phyloP scores from a whole-genome alignment of 345 rosid genomes.

The Salix viminalis region DNA sequence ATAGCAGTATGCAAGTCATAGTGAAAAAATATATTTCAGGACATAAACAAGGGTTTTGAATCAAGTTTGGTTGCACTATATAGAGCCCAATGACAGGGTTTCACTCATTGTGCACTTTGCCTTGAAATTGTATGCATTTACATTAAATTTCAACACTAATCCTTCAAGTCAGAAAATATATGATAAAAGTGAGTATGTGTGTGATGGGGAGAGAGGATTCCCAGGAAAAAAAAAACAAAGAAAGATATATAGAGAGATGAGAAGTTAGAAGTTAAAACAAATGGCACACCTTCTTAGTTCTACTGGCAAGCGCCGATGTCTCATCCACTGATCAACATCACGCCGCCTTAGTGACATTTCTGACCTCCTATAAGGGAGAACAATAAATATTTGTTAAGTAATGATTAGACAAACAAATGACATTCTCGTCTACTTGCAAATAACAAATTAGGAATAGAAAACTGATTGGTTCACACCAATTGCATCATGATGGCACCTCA shows the following conservation, averaged over 20 bases:
- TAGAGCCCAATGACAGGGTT: neutral
- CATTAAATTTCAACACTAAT: constrained; percentile 2
- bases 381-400: constrained; percentile 4
- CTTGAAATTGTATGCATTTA: neutral
- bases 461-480: neutral
- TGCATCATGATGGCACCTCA: neutral
- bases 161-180: neutral
- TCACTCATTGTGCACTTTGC: neutral
- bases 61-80: neutral
- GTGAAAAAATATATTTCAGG: neutral
- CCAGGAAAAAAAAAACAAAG: neutral
- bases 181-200: neutral
- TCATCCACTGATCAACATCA: constrained; percentile 97
- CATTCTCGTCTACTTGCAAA: neutral
- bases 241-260: neutral
- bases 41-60: neutral
- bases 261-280: neutral
- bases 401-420: neutral
- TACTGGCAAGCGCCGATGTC: constrained; percentile 71
- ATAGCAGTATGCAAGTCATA: neutral
- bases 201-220: neutral
- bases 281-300: constrained; percentile 47
- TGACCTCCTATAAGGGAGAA: constrained; percentile 48
- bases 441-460: neutral
- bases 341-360: constrained; percentile 84